Base-by-base conservation (phyloP, 495 filamentous ascomycete genomes). In the Cercophora samala region DNA sequence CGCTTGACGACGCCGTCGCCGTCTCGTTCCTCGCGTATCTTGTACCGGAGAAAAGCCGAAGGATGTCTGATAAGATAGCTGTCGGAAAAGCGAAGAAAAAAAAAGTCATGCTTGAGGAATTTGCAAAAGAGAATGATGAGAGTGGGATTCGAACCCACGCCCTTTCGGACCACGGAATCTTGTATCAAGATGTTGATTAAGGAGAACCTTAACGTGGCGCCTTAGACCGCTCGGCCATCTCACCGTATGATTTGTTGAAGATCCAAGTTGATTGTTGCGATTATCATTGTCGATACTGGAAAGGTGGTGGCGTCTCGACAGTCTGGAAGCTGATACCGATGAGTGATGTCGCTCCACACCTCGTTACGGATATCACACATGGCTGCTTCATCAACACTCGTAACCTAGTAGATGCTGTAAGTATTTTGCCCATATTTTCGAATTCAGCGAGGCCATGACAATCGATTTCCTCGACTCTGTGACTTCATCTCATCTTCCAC, bases 71-170 rank as follows among this genome's bases (percentile, higher is more conserved):
- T 32, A 32, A 32, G 29, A 32, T 32, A 32, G 29, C 29, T 4
- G 29, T 8, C 8, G 29, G 29, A 32, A 32, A 32, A 32, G 8
- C 3, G 15, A 46, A 1, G 2, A 8, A 18, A 46, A 46, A 17
- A 46, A 46, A 9, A 17, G 5, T 29, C 3, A 29, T 17, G 13
- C 15, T 18, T 46, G 15, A 11, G 9, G 11, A 46, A 46, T 46
- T 11, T 1, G 37, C 37, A 46, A 46, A 46, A 46, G 8, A 46
- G 5, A 46, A 13, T 46, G 37, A 46, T 46, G 37, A 76, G 73
- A 77, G 73, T 77, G 72, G 73, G 75, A 76, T 76, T 77, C 75
- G 72, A 74, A 77, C 75, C 74, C 74, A 73, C 75, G 73, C 73
- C 73, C 73, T 75, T 72, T 77, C 71, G 75, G 71, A 77, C 73